phyloP scores from a whole-genome alignment of 768 basidiomycete genomes.

The Termitomyces sp. region DNA sequence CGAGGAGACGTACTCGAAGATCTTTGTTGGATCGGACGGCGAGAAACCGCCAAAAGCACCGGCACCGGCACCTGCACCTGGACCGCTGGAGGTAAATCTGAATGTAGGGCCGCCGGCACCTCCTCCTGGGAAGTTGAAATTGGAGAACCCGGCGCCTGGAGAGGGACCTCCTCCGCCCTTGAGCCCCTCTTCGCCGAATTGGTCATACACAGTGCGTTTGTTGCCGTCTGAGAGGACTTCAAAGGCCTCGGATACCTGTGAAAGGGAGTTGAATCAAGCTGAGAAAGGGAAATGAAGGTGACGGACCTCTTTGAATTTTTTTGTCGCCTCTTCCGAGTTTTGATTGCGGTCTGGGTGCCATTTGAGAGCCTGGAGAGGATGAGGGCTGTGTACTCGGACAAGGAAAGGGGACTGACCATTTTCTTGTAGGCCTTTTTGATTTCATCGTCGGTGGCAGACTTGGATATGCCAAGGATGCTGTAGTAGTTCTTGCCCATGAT shows the following conservation, averaged over 20 bases:
- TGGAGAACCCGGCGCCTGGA: conserved; percentile 48
- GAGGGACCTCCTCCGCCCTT: conserved; percentile 60
- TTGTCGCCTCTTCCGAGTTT: conserved; percentile 78
- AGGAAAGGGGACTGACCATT: conserved; percentile 45
- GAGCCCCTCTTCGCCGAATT: conserved; percentile 92
- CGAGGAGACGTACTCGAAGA: conserved; percentile 70
- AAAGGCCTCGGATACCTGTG: conserved; percentile 90
- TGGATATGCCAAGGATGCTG: conserved; percentile 69
- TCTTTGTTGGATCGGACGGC: conserved; percentile 78
- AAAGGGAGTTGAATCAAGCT: not conserved
- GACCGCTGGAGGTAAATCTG: conserved; percentile 45
- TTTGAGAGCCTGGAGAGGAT: conserved; percentile 62
- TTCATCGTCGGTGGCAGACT: conserved; percentile 72
- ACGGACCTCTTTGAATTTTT: conserved; percentile 87
- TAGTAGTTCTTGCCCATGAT: conserved; percentile 88
- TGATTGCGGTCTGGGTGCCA: conserved; percentile 93
- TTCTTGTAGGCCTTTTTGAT: conserved; percentile 97
- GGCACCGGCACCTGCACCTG: conserved; percentile 33
- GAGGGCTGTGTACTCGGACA: not conserved
- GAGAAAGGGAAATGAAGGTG: not conserved
- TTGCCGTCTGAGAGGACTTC: conserved; percentile 89
- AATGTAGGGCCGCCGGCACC: conserved; percentile 42
- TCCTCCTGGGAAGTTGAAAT: conserved; percentile 41
- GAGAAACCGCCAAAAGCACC: conserved; percentile 43
- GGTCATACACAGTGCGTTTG: conserved; percentile 84